Percentiles rank a stretch among this genome's conserved stretches.
Conservation (phyloP, 257 asterid species). For the Solanum piurae region DNA sequence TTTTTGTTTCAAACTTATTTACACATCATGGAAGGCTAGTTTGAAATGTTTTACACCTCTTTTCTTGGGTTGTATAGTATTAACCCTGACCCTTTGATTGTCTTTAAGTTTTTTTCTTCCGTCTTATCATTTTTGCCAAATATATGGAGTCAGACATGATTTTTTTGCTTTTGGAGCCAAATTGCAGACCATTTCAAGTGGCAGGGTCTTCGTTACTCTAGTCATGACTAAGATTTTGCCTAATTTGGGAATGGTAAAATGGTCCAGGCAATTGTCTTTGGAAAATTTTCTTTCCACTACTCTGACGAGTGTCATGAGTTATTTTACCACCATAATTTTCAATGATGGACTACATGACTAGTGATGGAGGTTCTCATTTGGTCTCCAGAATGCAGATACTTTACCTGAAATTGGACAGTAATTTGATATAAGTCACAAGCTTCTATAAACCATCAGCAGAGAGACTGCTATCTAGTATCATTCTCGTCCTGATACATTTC, state of each 20-base stretch:
- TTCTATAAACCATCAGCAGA: neutral
- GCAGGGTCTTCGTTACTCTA: neutral
- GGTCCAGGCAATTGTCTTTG: neutral
- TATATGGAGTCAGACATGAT: neutral
- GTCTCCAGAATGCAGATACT: neutral
- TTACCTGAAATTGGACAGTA: neutral
- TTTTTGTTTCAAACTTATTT: neutral
- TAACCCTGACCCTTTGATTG: neutral
- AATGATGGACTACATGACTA: neutral
- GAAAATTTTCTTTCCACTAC: neutral
- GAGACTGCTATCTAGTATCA: neutral
- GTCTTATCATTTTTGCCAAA: neutral
- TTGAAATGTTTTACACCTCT: neutral
- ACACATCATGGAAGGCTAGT: neutral
- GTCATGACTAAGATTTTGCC: neutral
- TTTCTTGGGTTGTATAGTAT: neutral
- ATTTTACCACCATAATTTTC: neutral
- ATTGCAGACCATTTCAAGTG: neutral
- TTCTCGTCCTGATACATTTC: neutral
- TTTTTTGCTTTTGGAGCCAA: neutral
- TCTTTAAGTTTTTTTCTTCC: neutral
- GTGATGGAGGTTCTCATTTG: neutral
- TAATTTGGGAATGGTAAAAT: neutral
- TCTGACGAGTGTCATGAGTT: neutral
- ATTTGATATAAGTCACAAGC: neutral